Base-by-base conservation (phyloP, 169 alveolate species). In the Babesia ovis region DNA sequence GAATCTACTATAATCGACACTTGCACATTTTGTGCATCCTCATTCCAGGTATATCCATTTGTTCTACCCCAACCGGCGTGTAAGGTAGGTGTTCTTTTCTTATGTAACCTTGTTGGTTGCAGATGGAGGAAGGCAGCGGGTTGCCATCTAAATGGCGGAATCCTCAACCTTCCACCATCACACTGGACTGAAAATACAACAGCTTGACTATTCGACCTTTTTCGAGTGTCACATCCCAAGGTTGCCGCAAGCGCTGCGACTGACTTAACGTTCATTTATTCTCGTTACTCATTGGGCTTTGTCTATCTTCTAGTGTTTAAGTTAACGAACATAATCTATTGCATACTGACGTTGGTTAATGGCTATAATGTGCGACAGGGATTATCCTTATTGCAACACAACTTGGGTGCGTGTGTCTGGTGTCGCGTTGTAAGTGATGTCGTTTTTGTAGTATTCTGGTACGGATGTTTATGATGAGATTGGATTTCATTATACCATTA, bases 1-100 rank as follows among this genome's bases (percentile, higher is more conserved):
- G 60, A 41, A 23, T 20, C 50, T 27, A 79, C 46, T 5, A n/a
- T 27, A 2, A 55, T 46, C 20, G 74, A 11, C 3, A 79, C 75
- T 12, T 42, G 39, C 20, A 79, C 76, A 45, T 51, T 37, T 11
- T 59, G 43, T 5, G 4, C 54, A 29, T 55, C 69, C 42, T 79
- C 87, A 29, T 79, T 59, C 87, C 87, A 79, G 22, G 77, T 29
- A 70, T 79, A 79, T 6, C 42, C 46, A 1, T 79, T 76, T 39
- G 87, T 61, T 11, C 68, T n/a, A 29, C 87, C 87, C 87, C 87
- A 79, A 27, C 87, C 87, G 20, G 75, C 62, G 29, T 27, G 18
- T 27, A 79, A 43, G 14, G 62, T 12, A 18, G 12, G 20, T 18
- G 5, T 48, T 48, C 14, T 48, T 20, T 18, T 8, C 12, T 48